phyloP scores from a whole-genome alignment of 441 rosid species.

The Mallotus repandus region DNA sequence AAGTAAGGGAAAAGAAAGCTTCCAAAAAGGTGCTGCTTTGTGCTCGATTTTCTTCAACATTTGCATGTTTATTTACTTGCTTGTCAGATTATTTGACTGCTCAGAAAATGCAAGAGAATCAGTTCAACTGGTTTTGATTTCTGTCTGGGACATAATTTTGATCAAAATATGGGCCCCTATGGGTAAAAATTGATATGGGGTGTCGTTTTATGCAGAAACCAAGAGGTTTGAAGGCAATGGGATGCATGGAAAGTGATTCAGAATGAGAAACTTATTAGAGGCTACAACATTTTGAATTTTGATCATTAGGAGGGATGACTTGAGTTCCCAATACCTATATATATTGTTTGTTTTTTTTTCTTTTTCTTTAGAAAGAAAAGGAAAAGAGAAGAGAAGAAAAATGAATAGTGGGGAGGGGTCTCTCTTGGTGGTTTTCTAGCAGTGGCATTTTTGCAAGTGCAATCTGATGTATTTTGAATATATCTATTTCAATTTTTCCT shows the following conservation, averaged over 20 bases:
- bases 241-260: slow-evolving; percentile 74
- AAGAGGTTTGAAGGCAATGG: slow-evolving; percentile 95
- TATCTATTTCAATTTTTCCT: background rate
- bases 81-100: background rate
- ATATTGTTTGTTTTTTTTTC: slow-evolving; percentile 9
- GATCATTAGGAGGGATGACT: slow-evolving; percentile 25
- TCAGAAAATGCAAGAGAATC: background rate
- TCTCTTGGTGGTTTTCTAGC: background rate
- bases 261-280: slow-evolving; percentile 38
- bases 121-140: background rate
- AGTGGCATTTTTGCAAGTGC: background rate
- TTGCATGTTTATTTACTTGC: background rate
- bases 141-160: background rate
- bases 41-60: background rate
- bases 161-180: slow-evolving; percentile 9
- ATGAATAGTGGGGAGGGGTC: background rate
- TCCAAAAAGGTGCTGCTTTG: slow-evolving; percentile 66
- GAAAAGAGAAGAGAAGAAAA: background rate
- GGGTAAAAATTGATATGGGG: background rate
- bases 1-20: slow-evolving; percentile 88
- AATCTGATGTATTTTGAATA: too few species aligned
- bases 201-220: slow-evolving; percentile 57
- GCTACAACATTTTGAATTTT: slow-evolving; percentile 20
- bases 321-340: too few species aligned
- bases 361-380: background rate